These are phyloP conservation scores for Gonapodya prolifera DNA, from an alignment of 192 early-diverging fungal species.

Conservation along the genomic window DNA sequence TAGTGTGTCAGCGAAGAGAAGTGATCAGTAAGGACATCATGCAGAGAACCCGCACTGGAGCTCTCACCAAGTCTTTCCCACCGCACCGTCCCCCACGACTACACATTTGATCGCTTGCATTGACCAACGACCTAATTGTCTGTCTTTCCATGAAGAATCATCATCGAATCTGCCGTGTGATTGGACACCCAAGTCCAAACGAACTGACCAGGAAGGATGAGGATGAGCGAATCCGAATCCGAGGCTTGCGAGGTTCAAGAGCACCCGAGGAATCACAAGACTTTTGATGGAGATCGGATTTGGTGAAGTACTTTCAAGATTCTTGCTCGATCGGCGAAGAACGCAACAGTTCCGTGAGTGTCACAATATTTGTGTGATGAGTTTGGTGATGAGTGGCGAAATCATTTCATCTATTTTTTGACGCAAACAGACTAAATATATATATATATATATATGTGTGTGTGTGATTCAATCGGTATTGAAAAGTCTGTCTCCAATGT, in stretches of 20 bases:
- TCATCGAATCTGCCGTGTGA: no score
- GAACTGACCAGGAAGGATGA: no score
- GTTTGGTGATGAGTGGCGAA: neutral
- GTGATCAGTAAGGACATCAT: neutral
- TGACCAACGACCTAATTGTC: neutral
- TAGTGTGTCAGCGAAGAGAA: neutral
- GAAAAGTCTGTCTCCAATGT: constrained; percentile 55
- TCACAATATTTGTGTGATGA: no score
- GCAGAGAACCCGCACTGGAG: neutral
- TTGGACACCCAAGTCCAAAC: no score
- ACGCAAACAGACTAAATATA: neutral
- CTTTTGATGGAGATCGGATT: no score
- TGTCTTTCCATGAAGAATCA: neutral
- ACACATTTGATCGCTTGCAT: constrained; percentile 80
- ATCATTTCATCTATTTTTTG: neutral
- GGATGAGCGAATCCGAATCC: no score
- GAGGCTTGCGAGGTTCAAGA: no score
- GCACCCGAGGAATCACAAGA: no score
- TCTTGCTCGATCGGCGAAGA: no score
- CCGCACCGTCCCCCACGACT: constrained; percentile 72
- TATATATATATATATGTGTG: neutral
- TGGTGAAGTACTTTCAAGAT: no score
- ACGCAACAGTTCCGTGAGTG: no score
- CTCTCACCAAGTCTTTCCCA: constrained; percentile 34
- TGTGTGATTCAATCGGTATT: constrained; percentile 19